Conservation (phyloP, 2,329 filamentous ascomycete species). For the Dendrostoma leiphaemia region DNA sequence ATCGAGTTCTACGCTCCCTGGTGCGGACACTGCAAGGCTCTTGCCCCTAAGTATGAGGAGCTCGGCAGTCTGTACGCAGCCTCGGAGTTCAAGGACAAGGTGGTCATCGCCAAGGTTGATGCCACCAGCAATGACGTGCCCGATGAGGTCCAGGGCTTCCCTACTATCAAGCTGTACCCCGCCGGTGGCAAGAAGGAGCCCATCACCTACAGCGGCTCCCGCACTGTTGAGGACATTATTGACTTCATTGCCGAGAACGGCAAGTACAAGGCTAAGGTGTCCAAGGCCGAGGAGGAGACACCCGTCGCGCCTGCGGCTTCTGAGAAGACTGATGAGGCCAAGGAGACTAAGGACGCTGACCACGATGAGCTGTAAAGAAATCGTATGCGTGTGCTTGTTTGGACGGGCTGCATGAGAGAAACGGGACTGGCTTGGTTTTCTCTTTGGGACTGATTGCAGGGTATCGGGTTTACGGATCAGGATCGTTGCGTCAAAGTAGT, state of each 20-base stretch:
- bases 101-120: constrained; percentile 96
- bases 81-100: constrained; percentile 77
- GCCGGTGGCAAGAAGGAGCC: constrained; percentile 84
- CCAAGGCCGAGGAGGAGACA: constrained; percentile 53
- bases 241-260: constrained; percentile 94
- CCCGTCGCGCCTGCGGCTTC: constrained; percentile 49
- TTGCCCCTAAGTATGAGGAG: constrained; percentile 95
- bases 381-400: constrained; percentile 3
- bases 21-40: constrained; percentile 99
- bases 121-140: constrained; percentile 95
- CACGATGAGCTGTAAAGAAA: constrained; percentile 75
- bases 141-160: constrained; percentile 96
- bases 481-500: constrained; percentile 15
- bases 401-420: constrained; percentile 1
- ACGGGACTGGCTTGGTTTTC: constrained; percentile 9
- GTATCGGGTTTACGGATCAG: constrained; percentile 10
- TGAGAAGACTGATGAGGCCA: constrained; percentile 45
- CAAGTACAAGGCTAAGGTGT: constrained; percentile 76
- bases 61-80: constrained; percentile 75
- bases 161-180: constrained; percentile 97
- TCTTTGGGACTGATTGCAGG: constrained; percentile 13
- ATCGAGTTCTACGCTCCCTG: constrained; percentile 98
- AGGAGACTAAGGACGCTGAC: constrained; percentile 44
- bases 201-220: constrained; percentile 81
- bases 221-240: constrained; percentile 87